phyloP scores from a whole-genome alignment of 441 rosid genomes.

The Flueggea neowawraea region DNA sequence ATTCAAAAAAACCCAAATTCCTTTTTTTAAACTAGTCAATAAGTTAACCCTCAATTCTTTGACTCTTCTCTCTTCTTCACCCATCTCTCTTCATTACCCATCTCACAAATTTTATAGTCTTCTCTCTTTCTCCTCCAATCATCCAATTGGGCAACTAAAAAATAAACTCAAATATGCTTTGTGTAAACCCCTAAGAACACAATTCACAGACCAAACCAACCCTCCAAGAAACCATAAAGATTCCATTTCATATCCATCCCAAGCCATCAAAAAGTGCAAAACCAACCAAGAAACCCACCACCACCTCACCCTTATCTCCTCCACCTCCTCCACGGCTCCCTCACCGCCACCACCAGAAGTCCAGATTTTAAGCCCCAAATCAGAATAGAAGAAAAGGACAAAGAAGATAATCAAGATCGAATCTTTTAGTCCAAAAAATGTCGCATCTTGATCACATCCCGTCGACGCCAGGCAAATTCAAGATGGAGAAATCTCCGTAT shows the following conservation, averaged over 20 bases:
- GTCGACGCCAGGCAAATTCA: constrained; percentile 94
- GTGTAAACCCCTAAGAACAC: constrained; percentile 14
- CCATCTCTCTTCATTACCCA: constrained; percentile 23
- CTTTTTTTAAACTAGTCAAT: constrained; percentile 25
- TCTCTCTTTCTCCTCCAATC: background rate
- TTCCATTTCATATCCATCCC: background rate
- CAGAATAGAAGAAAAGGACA: background rate
- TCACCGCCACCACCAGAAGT: background rate
- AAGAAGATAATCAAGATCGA: background rate
- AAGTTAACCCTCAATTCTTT: constrained; percentile 9
- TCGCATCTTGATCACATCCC: constrained; percentile 83
- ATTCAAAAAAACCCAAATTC: background rate
- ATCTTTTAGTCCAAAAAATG: constrained; percentile 19
- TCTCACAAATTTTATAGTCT: constrained; percentile 14
- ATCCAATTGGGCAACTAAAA: background rate
- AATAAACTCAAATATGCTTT: no score
- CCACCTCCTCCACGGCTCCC: constrained; percentile 12
- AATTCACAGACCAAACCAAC: constrained; percentile 20
- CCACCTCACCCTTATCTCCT: background rate
- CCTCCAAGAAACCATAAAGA: constrained; percentile 48
- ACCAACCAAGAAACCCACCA: background rate
- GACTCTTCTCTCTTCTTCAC: constrained; percentile 23
- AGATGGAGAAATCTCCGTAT: constrained; percentile 87
- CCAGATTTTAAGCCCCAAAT: background rate
- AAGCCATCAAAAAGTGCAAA: background rate